phyloP scores from a whole-genome alignment of 768 basidiomycete genomes.

The Russula earlei region DNA sequence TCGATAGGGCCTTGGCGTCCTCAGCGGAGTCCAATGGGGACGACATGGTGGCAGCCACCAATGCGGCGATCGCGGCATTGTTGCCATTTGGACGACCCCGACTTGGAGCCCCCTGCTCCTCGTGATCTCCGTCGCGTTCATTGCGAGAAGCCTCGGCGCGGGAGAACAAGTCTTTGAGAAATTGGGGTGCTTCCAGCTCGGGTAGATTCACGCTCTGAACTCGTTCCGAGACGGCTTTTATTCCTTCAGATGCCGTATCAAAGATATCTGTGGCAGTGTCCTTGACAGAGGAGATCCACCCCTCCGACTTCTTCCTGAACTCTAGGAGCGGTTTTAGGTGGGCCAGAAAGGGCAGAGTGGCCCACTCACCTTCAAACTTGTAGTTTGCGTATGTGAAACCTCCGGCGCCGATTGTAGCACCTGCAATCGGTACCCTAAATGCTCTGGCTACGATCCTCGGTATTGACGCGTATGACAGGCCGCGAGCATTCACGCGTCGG shows the following conservation, averaged over 20 bases:
- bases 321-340: conserved; percentile 34
- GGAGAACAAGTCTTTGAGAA: conserved; percentile 56
- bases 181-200: conserved; percentile 50
- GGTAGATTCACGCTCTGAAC: conserved; percentile 52
- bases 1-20: conserved; percentile 27
- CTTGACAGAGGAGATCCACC: conserved; percentile 55
- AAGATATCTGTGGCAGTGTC: conserved; percentile 64
- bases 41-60: conserved; percentile 70
- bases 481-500: conserved; percentile 63
- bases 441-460: conserved; percentile 84
- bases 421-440: conserved; percentile 82
- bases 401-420: conserved; percentile 83
- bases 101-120: conserved; percentile 29
- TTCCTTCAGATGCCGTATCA: conserved; percentile 59
- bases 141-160: conserved; percentile 18
- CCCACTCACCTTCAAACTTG: conserved; percentile 78
- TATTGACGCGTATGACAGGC: conserved; percentile 79
- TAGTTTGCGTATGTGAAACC: conserved; percentile 92
- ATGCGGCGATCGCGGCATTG: conserved; percentile 59
- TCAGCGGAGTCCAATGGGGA: conserved; percentile 52
- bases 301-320: conserved; percentile 56
- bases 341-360: neutral
- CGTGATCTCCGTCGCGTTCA: conserved; percentile 27
- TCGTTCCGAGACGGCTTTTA: conserved; percentile 50
- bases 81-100: conserved; percentile 42